phyloP scores from a whole-genome alignment of 768 basidiomycete genomes.

The Xerocomus potaroensis region DNA sequence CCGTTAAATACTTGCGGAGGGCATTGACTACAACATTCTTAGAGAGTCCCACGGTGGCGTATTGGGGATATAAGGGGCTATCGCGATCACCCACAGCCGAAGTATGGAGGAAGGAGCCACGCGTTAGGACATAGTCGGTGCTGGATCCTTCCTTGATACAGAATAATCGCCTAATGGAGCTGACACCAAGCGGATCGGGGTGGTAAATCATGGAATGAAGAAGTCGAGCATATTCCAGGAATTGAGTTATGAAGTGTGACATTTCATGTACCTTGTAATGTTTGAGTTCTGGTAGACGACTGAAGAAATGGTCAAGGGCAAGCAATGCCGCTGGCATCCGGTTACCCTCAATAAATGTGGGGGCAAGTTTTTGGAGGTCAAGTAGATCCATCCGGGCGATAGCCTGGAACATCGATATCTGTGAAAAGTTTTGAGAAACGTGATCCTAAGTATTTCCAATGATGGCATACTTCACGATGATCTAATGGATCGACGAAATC shows the following conservation, averaged over 20 bases:
- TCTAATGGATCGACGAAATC: conserved; percentile 7
- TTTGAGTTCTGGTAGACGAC: conserved; percentile 12
- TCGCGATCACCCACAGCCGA: neutral
- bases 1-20: conserved; percentile 24
- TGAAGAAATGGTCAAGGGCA: conserved; percentile 8
- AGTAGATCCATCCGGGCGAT: conserved; percentile 22
- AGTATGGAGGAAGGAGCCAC: conserved; percentile 7
- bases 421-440: neutral
- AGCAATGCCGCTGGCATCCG: conserved; percentile 6
- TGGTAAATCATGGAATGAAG: conserved; percentile 2
- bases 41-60: conserved; percentile 15
- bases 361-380: conserved; percentile 32
- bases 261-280: conserved; percentile 19
- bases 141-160: conserved; percentile 10
- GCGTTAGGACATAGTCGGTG: conserved; percentile 7
- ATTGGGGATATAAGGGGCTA: neutral
- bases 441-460: neutral
- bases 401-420: conserved; percentile 33
- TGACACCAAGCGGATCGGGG: conserved; percentile 4
- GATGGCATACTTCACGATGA: conserved; percentile 10
- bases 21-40: conserved; percentile 16
- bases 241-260: conserved; percentile 3
- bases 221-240: conserved; percentile 6
- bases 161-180: conserved; percentile 28
- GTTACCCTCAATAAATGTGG: conserved; percentile 20